Conservation (phyloP, 192 early-diverging fungal species). For the Pilobolus umbonatus region DNA sequence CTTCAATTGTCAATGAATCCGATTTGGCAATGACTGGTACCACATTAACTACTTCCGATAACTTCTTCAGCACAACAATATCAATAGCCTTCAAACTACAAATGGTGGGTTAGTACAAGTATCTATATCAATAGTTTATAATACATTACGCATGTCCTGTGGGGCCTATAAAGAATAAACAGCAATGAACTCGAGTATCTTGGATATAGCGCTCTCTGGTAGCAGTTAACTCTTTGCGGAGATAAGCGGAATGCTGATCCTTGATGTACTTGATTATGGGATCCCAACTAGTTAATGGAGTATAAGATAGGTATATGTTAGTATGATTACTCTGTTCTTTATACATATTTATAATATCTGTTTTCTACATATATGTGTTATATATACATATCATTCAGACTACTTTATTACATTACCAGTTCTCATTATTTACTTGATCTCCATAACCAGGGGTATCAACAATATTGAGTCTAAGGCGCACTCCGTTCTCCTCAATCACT, state of each 20-base stretch:
- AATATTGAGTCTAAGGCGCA: conserved; percentile 88
- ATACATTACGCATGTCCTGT: conserved; percentile 81
- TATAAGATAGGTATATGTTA: background rate
- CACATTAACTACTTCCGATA: conserved; percentile 80
- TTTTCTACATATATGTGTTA: background rate
- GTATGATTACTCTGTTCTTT: background rate
- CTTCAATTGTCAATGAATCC: conserved; percentile 80
- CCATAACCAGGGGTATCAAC: conserved; percentile 97
- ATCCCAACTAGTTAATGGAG: conserved; percentile 68
- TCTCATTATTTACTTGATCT: conserved; percentile 98
- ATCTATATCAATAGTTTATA: conserved; percentile 3
- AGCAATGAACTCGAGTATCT: conserved; percentile 92
- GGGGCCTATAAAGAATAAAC: conserved; percentile 94
- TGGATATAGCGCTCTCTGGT: conserved; percentile 83
- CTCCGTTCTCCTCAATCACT: conserved; percentile 95
- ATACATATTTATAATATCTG: too few species aligned
- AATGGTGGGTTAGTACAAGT: background rate
- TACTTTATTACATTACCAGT: too few species aligned
- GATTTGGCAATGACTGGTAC: conserved; percentile 88
- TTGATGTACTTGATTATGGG: conserved; percentile 97
- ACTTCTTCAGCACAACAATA: conserved; percentile 77
- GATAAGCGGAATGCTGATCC: conserved; percentile 93
- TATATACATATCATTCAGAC: too few species aligned
- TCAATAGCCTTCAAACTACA: conserved; percentile 76
- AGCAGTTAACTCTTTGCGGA: conserved; percentile 87